Evolutionary conservation across 441 rosid species (phyloP), one percentile per base, ranked within the genome.

Genomic region (Capsella rubella): DNA sequence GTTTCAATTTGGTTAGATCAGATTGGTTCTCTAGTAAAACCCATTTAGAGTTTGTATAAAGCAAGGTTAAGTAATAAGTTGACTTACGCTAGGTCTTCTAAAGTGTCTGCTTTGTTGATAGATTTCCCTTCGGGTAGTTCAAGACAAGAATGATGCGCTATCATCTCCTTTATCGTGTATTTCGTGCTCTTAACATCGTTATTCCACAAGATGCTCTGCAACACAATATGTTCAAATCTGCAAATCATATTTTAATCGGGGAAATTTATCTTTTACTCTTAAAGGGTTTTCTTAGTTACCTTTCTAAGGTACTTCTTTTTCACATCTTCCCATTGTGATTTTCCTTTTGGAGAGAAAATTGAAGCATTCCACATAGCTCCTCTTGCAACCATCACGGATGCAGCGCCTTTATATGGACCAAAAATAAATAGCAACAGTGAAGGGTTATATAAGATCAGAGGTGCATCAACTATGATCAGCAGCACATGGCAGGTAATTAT

Each of bases 361-460:
- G 97, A 93, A 60, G 88, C 93, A 83, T 93, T 93, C 98, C 98
- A 91, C 73, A 89, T 85, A 55, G 97, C 97, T 68, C 97, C 98
- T 84, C 98, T 90, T 12, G 93, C 97, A 78, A 85, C 95, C 97
- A 93, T 93, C 75, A 87, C 89, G 3, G 98, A 87, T 1, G 93
- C 87, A 55, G 96, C 96, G 46, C 98, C 98, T 91, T 74, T 16
- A 55, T 65, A 64, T 63, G 56, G 71, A 72, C 59, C 47, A 28
- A 28, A 3, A 69, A 2, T n/a, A 75, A 27, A 10, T 3, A 42
- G 13, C 31, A 8, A 55, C 31, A 50, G 35, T 29, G 11, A 58
- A 59, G 32, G 43, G 46, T 40, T 66, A 55, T 25, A 31, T 47
- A 35, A 35, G 1, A 18, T 73, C 8, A 39, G 65, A 72, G 55